phyloP scores from a whole-genome alignment of 1,284 basidiomycete genomes.

The Butyriboletus appendiculatus region DNA sequence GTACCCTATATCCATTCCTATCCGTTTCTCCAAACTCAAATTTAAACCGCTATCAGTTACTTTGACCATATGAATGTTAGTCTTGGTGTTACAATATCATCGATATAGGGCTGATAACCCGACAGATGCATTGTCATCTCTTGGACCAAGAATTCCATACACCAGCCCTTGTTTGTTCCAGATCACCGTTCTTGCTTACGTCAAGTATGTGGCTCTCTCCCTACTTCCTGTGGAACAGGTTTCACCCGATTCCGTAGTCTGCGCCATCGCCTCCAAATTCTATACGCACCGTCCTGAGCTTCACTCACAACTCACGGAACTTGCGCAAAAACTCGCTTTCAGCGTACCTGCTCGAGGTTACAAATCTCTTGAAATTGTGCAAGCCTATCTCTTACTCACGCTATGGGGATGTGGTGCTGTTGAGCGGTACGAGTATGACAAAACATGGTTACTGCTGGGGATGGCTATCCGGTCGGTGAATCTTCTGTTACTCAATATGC shows the following conservation, averaged over 20 bases:
- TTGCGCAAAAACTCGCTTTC: slow-evolving; percentile 92
- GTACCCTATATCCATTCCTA: slow-evolving; percentile 33
- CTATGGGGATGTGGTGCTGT: slow-evolving; percentile 91
- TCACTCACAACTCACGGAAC: slow-evolving; percentile 76
- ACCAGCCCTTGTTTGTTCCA: slow-evolving; percentile 86
- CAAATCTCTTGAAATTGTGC: slow-evolving; percentile 95
- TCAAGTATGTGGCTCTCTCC: slow-evolving; percentile 66
- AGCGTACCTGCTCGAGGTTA: slow-evolving; percentile 83
- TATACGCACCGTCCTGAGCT: slow-evolving; percentile 85
- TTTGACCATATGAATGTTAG: slow-evolving; percentile 78
- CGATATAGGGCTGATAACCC: slow-evolving; percentile 7
- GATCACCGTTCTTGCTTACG: slow-evolving; percentile 91
- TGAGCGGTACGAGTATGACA: slow-evolving; percentile 94
- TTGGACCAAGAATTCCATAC: slow-evolving; percentile 89
- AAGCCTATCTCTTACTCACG: slow-evolving; percentile 83
- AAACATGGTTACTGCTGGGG: slow-evolving; percentile 89
- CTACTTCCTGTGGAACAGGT: neutral
- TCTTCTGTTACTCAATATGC: neutral
- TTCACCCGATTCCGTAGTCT: slow-evolving; percentile 55
- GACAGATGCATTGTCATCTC: slow-evolving; percentile 70
- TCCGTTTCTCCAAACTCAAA: slow-evolving; percentile 11
- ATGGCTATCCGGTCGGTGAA: slow-evolving; percentile 75
- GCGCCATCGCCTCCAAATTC: slow-evolving; percentile 91
- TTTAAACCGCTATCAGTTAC: slow-evolving; percentile 48
- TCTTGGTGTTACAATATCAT: slow-evolving; percentile 9